A percentile compares a stretch with the other conserved stretches of the same genome.
Conservation (phyloP, 2,329 filamentous ascomycete species). For the Xylariaceae sp. region DNA sequence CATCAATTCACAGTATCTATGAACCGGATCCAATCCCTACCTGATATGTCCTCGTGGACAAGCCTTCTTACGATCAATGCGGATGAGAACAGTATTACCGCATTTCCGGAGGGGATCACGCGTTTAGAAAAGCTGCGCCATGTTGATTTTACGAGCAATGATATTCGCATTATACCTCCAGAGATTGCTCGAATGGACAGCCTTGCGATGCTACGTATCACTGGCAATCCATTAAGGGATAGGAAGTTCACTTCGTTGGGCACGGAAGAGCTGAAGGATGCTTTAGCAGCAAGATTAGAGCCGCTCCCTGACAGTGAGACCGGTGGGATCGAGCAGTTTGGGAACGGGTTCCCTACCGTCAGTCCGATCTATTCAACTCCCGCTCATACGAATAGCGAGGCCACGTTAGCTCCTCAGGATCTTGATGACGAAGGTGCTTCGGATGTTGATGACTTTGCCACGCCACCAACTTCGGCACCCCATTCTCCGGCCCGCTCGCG, state of each 20-base stretch:
- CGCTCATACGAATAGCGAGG: conserved; percentile 1
- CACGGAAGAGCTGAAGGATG: conserved; percentile 79
- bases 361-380: conserved; percentile 26
- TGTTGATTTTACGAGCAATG: conserved; percentile 84
- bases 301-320: conserved; percentile 46
- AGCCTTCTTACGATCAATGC: conserved; percentile 73
- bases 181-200: conserved; percentile 79
- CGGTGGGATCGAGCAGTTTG: conserved; percentile 29
- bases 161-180: conserved; percentile 74
- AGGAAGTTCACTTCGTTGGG: conserved; percentile 81
- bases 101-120: conserved; percentile 76
- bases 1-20: conserved; percentile 76
- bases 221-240: conserved; percentile 88
- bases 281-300: conserved; percentile 67
- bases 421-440: conserved; percentile 50
- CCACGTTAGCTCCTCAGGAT: conserved; percentile 16
- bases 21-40: conserved; percentile 76
- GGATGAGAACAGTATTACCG: conserved; percentile 78
- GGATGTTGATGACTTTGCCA: conserved; percentile 60
- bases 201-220: conserved; percentile 73
- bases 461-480: conserved; percentile 58
- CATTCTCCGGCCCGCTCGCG: conserved; percentile 53
- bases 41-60: conserved; percentile 74
- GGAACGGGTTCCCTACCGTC: conserved; percentile 33
- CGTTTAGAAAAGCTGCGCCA: conserved; percentile 69